Base-by-base conservation (phyloP, 345 rosid genomes). In the Trapa incisa region DNA sequence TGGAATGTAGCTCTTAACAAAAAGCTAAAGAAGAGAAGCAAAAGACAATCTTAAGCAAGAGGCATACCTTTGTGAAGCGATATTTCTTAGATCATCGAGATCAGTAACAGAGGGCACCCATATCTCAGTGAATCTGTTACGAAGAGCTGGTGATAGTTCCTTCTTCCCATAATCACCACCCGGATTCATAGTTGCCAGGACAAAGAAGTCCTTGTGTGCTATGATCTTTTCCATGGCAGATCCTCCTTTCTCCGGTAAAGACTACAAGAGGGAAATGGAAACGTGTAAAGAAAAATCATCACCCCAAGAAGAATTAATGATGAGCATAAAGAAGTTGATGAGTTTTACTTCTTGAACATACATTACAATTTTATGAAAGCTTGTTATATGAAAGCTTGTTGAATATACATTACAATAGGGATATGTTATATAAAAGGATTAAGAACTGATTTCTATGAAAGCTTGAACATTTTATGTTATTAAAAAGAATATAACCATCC, bases 161-260 rank as follows among this genome's bases (percentile, higher is more conserved):
- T 93, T 93, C 81, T 93, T 93, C 50, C 98, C 97, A 81, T 84
- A 93, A 74, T 93, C 98, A 79, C 98, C 97, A 76, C 98, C 98
- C 73, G 98, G 98, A 74, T 93, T 93, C 98, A 93, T 93, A 16
- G 98, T 93, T 67, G 95, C 97, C 73, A 93, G 83, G 75, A 88
- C 85, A 72, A 90, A 80, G 77, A 93, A 93, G 37, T 83, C 76
- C 22, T 75, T 71, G 68, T 87, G 83, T 76, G 96, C 98, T 58
- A 86, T 84, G 41, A 93, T 72, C 62, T 79, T 81, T 81, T 93
- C 98, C 82, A 93, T 69, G 62, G 62, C 66, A 60, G 86, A 74
- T 54, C 96, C 97, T 72, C 98, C 98, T 81, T 93, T 93, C 87
- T 93, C 97, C 58, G 96, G 92, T 83, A 93, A 83, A 12, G 91